Conservation (phyloP, 1,284 basidiomycete species). For the Cryptococcus sp. region DNA sequence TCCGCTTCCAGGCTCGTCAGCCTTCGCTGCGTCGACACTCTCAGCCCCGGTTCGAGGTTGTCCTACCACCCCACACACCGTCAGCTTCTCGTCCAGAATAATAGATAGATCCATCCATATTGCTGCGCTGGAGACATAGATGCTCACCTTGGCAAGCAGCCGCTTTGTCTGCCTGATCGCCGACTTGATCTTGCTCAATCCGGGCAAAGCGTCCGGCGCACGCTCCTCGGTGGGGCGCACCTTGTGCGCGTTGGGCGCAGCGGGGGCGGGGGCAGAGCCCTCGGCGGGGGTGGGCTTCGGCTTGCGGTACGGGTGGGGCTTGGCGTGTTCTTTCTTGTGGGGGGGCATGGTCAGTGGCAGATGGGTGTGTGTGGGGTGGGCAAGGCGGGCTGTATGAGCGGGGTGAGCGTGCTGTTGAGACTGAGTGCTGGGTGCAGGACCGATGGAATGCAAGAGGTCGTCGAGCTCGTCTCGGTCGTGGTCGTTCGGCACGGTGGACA, state of each 20-base stretch:
- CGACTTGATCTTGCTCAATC: constrained; percentile 66
- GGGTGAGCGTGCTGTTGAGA: no score
- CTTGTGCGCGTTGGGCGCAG: constrained; percentile 12
- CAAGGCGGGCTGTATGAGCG: no score
- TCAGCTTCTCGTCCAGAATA: background rate
- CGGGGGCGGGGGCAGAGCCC: background rate
- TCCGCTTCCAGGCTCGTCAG: constrained; percentile 71
- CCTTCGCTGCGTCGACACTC: constrained; percentile 71
- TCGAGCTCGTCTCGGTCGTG: no score
- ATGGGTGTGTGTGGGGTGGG: no score
- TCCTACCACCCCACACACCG: constrained; percentile 55
- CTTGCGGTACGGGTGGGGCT: constrained; percentile 13
- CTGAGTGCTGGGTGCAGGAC: no score
- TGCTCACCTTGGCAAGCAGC: constrained; percentile 66
- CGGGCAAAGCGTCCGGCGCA: constrained; percentile 34
- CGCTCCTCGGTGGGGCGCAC: constrained; percentile 29
- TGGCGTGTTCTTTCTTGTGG: constrained; percentile 2
- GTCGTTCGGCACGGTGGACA: no score
- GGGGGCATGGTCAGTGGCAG: constrained; percentile 3
- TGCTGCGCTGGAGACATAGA: no score
- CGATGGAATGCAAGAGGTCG: no score
- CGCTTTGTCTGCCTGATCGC: constrained; percentile 71
- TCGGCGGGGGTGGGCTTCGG: background rate
- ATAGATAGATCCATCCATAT: background rate
- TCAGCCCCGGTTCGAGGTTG: constrained; percentile 69